Conservation (phyloP, 176 grass and related monocot genomes). For the Aegilops umbellulata region DNA sequence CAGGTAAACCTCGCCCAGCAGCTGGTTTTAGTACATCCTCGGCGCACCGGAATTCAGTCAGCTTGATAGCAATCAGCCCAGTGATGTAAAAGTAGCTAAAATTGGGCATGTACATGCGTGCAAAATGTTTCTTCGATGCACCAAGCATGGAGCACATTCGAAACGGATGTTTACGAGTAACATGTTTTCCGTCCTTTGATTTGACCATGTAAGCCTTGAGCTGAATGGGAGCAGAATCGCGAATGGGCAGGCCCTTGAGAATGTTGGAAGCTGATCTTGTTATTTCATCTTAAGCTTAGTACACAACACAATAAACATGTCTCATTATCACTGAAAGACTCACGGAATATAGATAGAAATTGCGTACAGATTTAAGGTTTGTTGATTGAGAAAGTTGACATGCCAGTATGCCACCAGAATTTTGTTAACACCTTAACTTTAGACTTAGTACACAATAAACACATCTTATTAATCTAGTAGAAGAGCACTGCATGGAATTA, state of each 20-base stretch:
- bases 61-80: not conserved
- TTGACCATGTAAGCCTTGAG: not conserved
- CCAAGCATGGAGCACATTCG: not conserved
- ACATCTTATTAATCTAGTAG: not conserved
- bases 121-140: not conserved
- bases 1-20: conserved; percentile 37
- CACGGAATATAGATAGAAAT: not conserved
- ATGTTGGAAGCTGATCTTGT: not conserved
- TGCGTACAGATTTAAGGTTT: not conserved
- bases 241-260: not conserved
- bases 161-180: not conserved
- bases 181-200: not conserved
- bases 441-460: not conserved
- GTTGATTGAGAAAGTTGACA: not conserved
- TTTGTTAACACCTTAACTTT: not conserved
- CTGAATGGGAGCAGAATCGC: not conserved
- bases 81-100: not conserved
- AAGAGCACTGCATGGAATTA: not conserved
- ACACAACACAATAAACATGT: not conserved
- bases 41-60: not conserved
- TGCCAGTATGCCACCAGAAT: not conserved
- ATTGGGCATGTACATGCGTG: not conserved
- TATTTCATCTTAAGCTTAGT: not conserved
- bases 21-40: not conserved
- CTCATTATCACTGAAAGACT: not conserved